These are phyloP conservation scores for Trametes polyzona DNA, from an alignment of 1,284 basidiomycete genomes.

Conservation along the genomic window DNA sequence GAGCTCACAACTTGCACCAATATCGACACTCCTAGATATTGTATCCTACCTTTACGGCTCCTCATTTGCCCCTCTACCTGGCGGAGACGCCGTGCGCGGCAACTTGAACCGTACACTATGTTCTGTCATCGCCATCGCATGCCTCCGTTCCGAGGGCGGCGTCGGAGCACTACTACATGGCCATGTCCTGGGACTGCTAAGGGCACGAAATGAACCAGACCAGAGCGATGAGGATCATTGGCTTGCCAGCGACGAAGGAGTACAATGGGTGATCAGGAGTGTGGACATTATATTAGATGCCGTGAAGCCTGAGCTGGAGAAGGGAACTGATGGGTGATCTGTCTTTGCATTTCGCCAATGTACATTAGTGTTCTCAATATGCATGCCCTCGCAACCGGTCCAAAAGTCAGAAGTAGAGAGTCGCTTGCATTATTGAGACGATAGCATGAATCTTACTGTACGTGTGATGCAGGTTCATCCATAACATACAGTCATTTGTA, in stretches of 20 bases:
- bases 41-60: constrained; percentile 94
- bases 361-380: no score
- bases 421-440: no score
- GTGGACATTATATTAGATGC: constrained; percentile 83
- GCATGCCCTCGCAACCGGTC: no score
- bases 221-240: constrained; percentile 80
- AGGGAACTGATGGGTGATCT: constrained; percentile 26
- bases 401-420: no score
- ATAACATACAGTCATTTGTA: no score
- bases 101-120: constrained; percentile 88
- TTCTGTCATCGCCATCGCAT: constrained; percentile 87
- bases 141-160: constrained; percentile 85
- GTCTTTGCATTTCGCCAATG: no score
- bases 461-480: no score
- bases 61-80: constrained; percentile 79
- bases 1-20: neutral
- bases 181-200: constrained; percentile 94
- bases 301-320: constrained; percentile 50
- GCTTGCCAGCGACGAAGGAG: constrained; percentile 88
- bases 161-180: constrained; percentile 91
- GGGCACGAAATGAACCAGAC: constrained; percentile 65
- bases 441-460: no score
- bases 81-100: constrained; percentile 60
- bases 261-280: constrained; percentile 87
- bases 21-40: constrained; percentile 34